These are phyloP conservation scores for Trichoderma sp. DNA, from an alignment of 2,329 filamentous ascomycete species.

Conservation along the genomic window DNA sequence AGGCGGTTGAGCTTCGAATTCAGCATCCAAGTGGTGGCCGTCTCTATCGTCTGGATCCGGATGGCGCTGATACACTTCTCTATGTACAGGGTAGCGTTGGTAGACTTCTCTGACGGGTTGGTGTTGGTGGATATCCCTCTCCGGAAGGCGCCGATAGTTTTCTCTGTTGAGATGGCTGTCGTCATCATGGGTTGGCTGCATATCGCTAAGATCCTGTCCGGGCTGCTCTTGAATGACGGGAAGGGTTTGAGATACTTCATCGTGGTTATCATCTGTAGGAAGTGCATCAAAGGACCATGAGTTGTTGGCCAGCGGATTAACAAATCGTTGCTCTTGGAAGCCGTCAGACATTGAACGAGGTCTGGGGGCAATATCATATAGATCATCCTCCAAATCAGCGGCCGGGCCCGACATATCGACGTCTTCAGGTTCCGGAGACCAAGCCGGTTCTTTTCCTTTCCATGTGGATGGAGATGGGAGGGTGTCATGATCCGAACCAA, in stretches of 20 bases:
- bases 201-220: background rate
- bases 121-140: background rate
- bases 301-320: slow-evolving; percentile 59
- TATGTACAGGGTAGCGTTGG: background rate
- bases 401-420: slow-evolving; percentile 16
- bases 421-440: slow-evolving; percentile 20
- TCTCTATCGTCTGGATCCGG: background rate
- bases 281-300: slow-evolving; percentile 60
- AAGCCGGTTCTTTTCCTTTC: slow-evolving; percentile 34
- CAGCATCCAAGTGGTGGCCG: background rate
- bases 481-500: background rate
- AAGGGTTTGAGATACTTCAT: background rate
- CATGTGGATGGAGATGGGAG: background rate
- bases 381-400: slow-evolving; percentile 20
- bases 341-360: slow-evolving; percentile 61
- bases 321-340: slow-evolving; percentile 44
- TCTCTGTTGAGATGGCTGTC: background rate
- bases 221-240: background rate
- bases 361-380: slow-evolving; percentile 34
- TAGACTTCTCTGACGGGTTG: background rate
- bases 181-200: background rate
- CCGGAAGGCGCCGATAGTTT: background rate
- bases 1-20: background rate
- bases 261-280: slow-evolving; percentile 27
- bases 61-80: background rate